phyloP scores from a whole-genome alignment of 2,329 filamentous ascomycete genomes.

The Nothopassalora personata region DNA sequence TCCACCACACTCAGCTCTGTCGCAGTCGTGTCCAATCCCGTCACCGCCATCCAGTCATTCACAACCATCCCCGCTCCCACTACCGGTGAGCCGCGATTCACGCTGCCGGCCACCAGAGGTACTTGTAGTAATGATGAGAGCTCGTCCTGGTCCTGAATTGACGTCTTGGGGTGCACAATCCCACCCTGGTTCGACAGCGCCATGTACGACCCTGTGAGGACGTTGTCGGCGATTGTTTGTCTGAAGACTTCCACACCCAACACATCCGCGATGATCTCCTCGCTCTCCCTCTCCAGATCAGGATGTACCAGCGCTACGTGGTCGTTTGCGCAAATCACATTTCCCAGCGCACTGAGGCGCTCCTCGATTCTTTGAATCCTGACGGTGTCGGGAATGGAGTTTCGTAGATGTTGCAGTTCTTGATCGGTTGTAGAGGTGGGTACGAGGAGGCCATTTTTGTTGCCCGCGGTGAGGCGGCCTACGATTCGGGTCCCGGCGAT shows the following conservation, averaged over 20 bases:
- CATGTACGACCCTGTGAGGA: constrained; percentile 96
- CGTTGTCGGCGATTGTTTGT: constrained; percentile 95
- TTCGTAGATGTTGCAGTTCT: constrained; percentile 94
- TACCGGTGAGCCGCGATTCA: constrained; percentile 88
- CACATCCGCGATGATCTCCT: constrained; percentile 96
- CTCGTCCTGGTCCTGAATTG: constrained; percentile 96
- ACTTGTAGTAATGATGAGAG: constrained; percentile 89
- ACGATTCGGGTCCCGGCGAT: constrained; percentile 96
- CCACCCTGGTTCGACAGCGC: constrained; percentile 91
- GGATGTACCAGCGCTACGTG: constrained; percentile 95
- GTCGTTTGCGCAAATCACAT: constrained; percentile 95
- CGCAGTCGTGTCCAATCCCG: constrained; percentile 92
- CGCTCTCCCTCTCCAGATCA: constrained; percentile 93
- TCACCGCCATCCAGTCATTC: constrained; percentile 96
- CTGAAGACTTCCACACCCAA: constrained; percentile 83
- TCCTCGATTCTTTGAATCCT: constrained; percentile 98
- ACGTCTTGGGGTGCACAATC: constrained; percentile 94
- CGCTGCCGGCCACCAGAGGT: constrained; percentile 85
- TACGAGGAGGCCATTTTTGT: constrained; percentile 93
- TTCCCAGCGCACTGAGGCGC: constrained; percentile 87
- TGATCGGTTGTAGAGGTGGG: constrained; percentile 96
- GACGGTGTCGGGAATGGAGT: constrained; percentile 83
- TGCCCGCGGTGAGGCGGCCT: constrained; percentile 89
- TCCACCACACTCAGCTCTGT: constrained; percentile 96
- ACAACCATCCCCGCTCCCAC: constrained; percentile 97